phyloP scores from a whole-genome alignment of 169 alveolate species.

The Cryptosporidium sp. region DNA sequence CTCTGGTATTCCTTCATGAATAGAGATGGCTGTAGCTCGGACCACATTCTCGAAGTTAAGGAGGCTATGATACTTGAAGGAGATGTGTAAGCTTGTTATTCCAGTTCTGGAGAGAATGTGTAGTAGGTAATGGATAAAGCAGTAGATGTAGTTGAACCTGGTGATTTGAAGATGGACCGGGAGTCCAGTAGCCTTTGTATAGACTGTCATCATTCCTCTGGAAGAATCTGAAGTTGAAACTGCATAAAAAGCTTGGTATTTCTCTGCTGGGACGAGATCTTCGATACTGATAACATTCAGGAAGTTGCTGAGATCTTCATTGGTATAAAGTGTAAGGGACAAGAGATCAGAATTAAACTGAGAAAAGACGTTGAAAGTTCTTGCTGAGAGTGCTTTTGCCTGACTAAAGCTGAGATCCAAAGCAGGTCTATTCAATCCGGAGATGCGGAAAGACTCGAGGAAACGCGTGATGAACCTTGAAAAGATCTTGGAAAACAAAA shows the following conservation, averaged over 20 bases:
- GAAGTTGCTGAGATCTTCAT: background rate
- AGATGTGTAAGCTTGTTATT: background rate
- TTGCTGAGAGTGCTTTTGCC: conserved; percentile 10
- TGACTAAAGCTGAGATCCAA: background rate
- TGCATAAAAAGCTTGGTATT: conserved; percentile 42
- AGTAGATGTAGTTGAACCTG: conserved; percentile 29
- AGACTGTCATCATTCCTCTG: conserved; percentile 47
- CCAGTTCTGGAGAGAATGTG: background rate
- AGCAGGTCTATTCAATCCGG: background rate
- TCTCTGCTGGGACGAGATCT: background rate
- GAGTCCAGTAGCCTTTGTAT: background rate
- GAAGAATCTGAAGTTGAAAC: conserved; percentile 8
- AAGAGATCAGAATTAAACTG: background rate
- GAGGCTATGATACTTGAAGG: conserved; percentile 28
- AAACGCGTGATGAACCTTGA: background rate
- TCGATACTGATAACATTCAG: background rate
- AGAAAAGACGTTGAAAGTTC: background rate
- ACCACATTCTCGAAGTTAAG: conserved; percentile 9
- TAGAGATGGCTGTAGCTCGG: conserved; percentile 13
- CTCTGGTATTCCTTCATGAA: conserved; percentile 1
- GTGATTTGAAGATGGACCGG: background rate
- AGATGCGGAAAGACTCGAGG: background rate
- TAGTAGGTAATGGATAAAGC: conserved; percentile 17
- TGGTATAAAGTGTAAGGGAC: background rate
- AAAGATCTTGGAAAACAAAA: conserved; percentile 16